Evolutionary conservation across 257 asterid genomes (phyloP), one percentile per base, ranked within the genome.

Genomic region (Solanum gracilifrons): DNA sequence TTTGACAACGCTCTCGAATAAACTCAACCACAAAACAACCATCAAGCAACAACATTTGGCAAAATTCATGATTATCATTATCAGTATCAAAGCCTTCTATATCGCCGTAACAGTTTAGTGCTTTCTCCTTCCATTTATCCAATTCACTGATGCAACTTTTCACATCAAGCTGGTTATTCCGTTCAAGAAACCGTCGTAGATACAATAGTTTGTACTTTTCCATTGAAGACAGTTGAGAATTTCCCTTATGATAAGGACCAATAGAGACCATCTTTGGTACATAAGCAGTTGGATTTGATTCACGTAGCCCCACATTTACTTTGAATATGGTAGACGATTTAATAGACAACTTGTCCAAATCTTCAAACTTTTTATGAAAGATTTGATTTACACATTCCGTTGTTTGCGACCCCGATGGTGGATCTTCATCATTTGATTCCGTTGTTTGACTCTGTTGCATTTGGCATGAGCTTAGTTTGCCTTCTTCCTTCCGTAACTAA

Each of bases 1-100:
- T 4, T 41, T 48, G 75, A 21, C 25, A 37, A 35, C 39, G 20
- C 77, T 85, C 79, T 20, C 69, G 72, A 23, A 89, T 36, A 1
- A 31, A 76, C 73, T 87, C 89, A 20, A 87, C 69, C 4, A 89
- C 35, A 35, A 89, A 89, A 36, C 88, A 87, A 20, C 89, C 88
- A 76, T 89, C 89, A 27, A 89, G 41, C 51, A 87, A 72, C 74
- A 87, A 16, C 72, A 87, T 87, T 51, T 87, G 77, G 16, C 43
- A 32, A 23, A 89, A 87, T 33, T 60, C 8, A 9, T 39, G 43
- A 39, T 12, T 39, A 39, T 39, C 43, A 39, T 39, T 39, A 39
- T 39, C 43, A 39, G 43, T 39, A 39, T 39, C 43, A 39, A 39
- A 39, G 43, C 43, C 43, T 39, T 39, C 43, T 39, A 39, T 39